Percentiles rank a stretch among this genome's conserved stretches.
These are phyloP conservation scores for Metschnikowia aberdeeniae DNA, from an alignment of 805 yeast genomes.

Conservation along the genomic window DNA sequence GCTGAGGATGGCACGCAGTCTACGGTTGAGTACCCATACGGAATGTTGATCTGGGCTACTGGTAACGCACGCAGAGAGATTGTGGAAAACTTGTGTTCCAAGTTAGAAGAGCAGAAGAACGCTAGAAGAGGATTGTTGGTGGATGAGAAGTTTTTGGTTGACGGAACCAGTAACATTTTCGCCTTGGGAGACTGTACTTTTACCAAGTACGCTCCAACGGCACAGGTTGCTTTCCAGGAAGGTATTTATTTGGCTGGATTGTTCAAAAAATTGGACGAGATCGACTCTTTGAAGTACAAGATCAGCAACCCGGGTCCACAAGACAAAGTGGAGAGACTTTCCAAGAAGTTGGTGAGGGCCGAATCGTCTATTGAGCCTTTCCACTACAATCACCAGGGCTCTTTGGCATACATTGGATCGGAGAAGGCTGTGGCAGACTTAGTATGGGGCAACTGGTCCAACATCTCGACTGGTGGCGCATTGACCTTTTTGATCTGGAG, in stretches of 20 bases:
- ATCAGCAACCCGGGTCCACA: slow-evolving; percentile 37
- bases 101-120: slow-evolving; percentile 71
- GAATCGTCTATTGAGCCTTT: slow-evolving; percentile 53
- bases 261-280: slow-evolving; percentile 60
- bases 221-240: slow-evolving; percentile 95
- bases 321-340: slow-evolving; percentile 41
- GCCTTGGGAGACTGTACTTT: slow-evolving; percentile 95
- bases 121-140: slow-evolving; percentile 89
- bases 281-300: slow-evolving; percentile 53
- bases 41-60: slow-evolving; percentile 95
- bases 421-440: slow-evolving; percentile 94
- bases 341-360: slow-evolving; percentile 43
- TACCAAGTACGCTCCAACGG: slow-evolving; percentile 91
- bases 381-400: slow-evolving; percentile 83
- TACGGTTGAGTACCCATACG: slow-evolving; percentile 71
- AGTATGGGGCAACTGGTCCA: slow-evolving; percentile 72
- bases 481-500: slow-evolving; percentile 93
- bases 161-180: slow-evolving; percentile 78
- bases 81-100: slow-evolving; percentile 58
- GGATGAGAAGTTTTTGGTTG: slow-evolving; percentile 68
- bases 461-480: slow-evolving; percentile 77
- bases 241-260: slow-evolving; percentile 76
- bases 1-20: slow-evolving; percentile 59
- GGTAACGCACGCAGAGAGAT: slow-evolving; percentile 89
- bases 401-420: slow-evolving; percentile 89